Base-by-base conservation (phyloP, 306 rosid genomes). In the Pterocarpus macrocarpus region DNA sequence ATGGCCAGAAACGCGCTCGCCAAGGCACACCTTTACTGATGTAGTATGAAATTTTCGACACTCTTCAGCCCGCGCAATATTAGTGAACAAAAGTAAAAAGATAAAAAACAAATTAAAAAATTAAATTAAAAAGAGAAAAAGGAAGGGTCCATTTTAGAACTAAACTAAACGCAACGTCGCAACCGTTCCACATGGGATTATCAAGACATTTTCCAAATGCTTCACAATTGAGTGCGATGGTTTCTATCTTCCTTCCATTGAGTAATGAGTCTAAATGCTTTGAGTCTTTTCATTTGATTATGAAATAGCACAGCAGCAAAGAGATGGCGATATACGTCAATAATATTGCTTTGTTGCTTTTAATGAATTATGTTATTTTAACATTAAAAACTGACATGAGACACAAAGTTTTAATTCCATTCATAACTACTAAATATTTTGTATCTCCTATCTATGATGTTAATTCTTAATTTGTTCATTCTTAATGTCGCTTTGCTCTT, bases 281-380 rank as follows among this genome's bases (percentile, higher is more conserved):
- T 56, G 3, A 5, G 22, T 69, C 67, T 2, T 64, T 47, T 70
- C 69, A 16, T 38, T 56, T 15, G 63, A 58, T 79, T 49, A 59
- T 14, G 30, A 66, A 28, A 16, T 33, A 59, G 57, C 56, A 52
- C 65, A 77, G 75, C 57, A 67, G 75, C 57, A 67, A 77, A 66
- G 44, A 38, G 41, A 77, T 14, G 11, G 22, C 8, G 34, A 64
- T 52, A 64, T 22, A 5, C 17, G 5, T 14, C 76, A 52, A 36
- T 71, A 52, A 53, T 34, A 47, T 47, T 12, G 76, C 32, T 32
- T 53, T 8, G 76, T 71, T 71, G 62, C 35, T 71, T 71, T 52
- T 71, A 22, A 22, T 22, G 28, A 22, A 22, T 22, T 22, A 22
- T 22, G 28, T 22, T 22, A 22, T 22, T 22, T 22, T 22, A 22